A percentile compares a stretch with the other conserved stretches of the same genome.
phyloP scores from a whole-genome alignment of 2,329 filamentous ascomycete genomes.

The Ophiosphaerella korrae region DNA sequence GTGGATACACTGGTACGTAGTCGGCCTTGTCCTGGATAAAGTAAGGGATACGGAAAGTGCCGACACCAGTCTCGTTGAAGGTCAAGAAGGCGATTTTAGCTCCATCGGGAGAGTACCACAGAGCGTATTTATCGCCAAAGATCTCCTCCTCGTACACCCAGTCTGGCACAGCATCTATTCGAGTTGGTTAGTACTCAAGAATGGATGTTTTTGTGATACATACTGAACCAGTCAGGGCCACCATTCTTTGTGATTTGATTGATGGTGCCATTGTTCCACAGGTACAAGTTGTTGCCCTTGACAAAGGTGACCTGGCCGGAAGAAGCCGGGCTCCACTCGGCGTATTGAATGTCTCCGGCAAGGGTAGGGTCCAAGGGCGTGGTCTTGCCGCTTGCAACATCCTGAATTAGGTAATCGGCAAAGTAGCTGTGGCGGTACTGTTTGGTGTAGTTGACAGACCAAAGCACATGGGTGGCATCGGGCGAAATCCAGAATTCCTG shows the following conservation, averaged over 20 bases:
- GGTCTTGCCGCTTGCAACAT: constrained; percentile 62
- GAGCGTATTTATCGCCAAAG: constrained; percentile 55
- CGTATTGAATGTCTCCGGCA: constrained; percentile 69
- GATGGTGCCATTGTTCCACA: constrained; percentile 61
- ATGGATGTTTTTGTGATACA: not conserved
- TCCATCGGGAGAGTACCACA: constrained; percentile 65
- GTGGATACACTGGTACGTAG: constrained; percentile 63
- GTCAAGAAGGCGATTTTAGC: constrained; percentile 60
- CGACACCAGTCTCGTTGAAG: constrained; percentile 70
- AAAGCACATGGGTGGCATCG: constrained; percentile 64
- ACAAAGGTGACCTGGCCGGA: constrained; percentile 70
- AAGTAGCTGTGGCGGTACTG: constrained; percentile 72
- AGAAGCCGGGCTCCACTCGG: constrained; percentile 61
- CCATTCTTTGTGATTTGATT: constrained; percentile 65
- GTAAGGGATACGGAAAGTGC: constrained; percentile 69
- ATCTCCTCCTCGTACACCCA: constrained; percentile 69
- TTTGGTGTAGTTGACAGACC: constrained; percentile 69
- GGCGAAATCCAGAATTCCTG: constrained; percentile 66
- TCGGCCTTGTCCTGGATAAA: constrained; percentile 65
- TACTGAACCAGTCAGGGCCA: constrained; percentile 65
- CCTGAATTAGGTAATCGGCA: constrained; percentile 68
- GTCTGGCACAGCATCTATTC: constrained; percentile 59
- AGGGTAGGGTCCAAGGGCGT: constrained; percentile 64
- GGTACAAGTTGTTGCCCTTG: constrained; percentile 67
- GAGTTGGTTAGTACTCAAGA: no score